These are phyloP conservation scores for Exophiala lecanii-corni DNA, from an alignment of 2,329 filamentous ascomycete species.

Conservation along the genomic window DNA sequence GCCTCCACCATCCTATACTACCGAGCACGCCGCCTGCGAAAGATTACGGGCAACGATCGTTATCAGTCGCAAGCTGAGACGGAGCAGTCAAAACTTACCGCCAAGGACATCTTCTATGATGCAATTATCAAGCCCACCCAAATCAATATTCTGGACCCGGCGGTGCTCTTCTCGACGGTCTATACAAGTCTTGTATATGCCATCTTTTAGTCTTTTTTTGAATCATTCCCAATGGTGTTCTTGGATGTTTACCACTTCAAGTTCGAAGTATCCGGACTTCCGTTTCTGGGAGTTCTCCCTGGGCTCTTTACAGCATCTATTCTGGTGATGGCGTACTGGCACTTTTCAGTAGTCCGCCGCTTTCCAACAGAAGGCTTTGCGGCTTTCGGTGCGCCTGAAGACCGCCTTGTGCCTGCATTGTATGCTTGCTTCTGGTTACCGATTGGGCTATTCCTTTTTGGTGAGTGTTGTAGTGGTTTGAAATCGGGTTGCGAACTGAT, in stretches of 20 bases:
- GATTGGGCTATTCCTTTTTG: conserved; percentile 55
- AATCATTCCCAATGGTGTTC: conserved; percentile 62
- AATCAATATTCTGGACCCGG: conserved; percentile 58
- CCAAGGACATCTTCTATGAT: conserved; percentile 44
- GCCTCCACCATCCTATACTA: conserved; percentile 14
- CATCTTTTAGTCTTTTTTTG: conserved; percentile 53
- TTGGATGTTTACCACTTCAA: conserved; percentile 55
- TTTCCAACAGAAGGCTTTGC: no score
- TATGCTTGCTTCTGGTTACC: conserved; percentile 48
- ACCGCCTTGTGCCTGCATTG: conserved; percentile 50
- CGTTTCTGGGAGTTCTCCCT: conserved; percentile 57
- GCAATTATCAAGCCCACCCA: conserved; percentile 54
- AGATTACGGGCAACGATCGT: conserved; percentile 38
- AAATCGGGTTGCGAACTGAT: neutral
- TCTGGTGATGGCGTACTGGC: no score
- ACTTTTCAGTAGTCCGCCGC: no score
- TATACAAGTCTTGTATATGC: conserved; percentile 56
- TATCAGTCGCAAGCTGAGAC: conserved; percentile 62
- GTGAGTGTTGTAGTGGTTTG: neutral
- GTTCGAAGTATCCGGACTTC: conserved; percentile 53
- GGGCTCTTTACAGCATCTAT: no score
- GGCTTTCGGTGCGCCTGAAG: conserved; percentile 50
- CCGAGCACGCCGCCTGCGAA: conserved; percentile 13
- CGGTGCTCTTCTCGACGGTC: conserved; percentile 56
- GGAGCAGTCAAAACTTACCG: conserved; percentile 51